Base-by-base conservation (phyloP, 768 basidiomycete genomes). In the Phylloporus scabripes region DNA sequence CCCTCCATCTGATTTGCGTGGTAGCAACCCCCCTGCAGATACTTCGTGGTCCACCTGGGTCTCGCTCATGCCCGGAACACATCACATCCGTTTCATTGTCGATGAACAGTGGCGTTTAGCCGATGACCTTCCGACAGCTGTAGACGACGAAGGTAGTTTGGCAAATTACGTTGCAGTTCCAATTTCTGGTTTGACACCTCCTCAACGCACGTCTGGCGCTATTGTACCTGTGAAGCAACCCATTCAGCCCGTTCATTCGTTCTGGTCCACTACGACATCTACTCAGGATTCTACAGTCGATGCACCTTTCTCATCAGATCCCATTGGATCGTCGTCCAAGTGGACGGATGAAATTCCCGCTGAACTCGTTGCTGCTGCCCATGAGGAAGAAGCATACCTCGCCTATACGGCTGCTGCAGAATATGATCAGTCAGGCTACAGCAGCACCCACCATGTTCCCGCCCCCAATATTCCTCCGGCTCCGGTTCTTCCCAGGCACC, bases 11-110 rank as follows among this genome's bases (percentile, higher is more conserved):
- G 51, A 70, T 42, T 28, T 24, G 36, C 26, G 46, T 21, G 14
- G n/a, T 40, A 67, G 65, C 36, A 52, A 66, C 36, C 59, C 70
- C 3, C 62, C 66, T 42, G 64, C 61, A 4, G 70, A 71, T 39
- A 59, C 62, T 51, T 64, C 64, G 5, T 75, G 70, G 62, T 66
- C 61, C 32, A 60, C 70, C 5, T 64, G 63, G 57, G 70, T 83
- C 23, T 60, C 73, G 5, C 79, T 98, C 0, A 80, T 82, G 9
- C 92, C 92, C 0, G 95, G 95, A 14, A 92, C 92, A 0, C 92
- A 97, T 62, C 89, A 93, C 55, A 77, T 97, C 63, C 90, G 93
- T 50, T 98, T 96, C 74, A 80, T 97, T 55, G 89, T 98, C 52
- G 95, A 98, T 65, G 89, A 87, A 41, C 79, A 82, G 40, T 92